Conservation (phyloP, 805 yeast genomes). For the Gaillardinia entomophila region DNA sequence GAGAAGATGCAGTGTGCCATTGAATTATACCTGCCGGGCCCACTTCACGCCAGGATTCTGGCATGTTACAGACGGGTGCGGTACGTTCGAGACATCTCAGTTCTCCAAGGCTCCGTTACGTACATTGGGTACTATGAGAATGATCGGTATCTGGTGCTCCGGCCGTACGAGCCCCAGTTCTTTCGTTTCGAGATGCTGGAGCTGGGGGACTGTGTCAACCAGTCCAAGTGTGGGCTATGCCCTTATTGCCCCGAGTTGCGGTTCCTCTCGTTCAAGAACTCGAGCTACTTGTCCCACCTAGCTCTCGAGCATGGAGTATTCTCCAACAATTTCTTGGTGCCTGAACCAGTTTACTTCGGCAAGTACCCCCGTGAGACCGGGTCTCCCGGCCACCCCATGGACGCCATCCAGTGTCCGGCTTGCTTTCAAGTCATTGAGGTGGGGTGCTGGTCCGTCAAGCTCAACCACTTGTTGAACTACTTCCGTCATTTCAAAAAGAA, state of each 20-base stretch:
- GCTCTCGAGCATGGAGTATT: conserved; percentile 29
- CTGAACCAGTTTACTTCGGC: conserved; percentile 26
- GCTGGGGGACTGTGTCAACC: conserved; percentile 13
- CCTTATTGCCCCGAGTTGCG: conserved; percentile 23
- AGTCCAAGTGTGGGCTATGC: conserved; percentile 27
- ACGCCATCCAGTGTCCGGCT: conserved; percentile 22
- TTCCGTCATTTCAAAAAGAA: conserved; percentile 24
- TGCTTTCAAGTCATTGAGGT: conserved; percentile 21
- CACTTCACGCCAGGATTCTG: no score
- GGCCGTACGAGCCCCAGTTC: conserved; percentile 28
- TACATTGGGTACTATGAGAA: conserved; percentile 18
- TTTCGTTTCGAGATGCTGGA: conserved; percentile 20
- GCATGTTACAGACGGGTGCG: conserved; percentile 11
- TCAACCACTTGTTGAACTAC: conserved; percentile 21
- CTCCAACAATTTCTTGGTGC: conserved; percentile 24
- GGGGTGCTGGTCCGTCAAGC: conserved; percentile 23
- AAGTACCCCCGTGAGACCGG: conserved; percentile 13
- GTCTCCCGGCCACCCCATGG: conserved; percentile 5
- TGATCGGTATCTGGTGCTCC: conserved; percentile 11
- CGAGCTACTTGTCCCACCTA: conserved; percentile 27
- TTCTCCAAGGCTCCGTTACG: conserved; percentile 11
- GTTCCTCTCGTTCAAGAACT: conserved; percentile 27
- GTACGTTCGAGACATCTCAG: conserved; percentile 12
- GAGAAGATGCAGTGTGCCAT: no score
- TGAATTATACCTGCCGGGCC: no score